A percentile compares a stretch with the other conserved stretches of the same genome.
Conservation (phyloP, 2,329 filamentous ascomycete genomes). For the Colletotrichum plurivorum region DNA sequence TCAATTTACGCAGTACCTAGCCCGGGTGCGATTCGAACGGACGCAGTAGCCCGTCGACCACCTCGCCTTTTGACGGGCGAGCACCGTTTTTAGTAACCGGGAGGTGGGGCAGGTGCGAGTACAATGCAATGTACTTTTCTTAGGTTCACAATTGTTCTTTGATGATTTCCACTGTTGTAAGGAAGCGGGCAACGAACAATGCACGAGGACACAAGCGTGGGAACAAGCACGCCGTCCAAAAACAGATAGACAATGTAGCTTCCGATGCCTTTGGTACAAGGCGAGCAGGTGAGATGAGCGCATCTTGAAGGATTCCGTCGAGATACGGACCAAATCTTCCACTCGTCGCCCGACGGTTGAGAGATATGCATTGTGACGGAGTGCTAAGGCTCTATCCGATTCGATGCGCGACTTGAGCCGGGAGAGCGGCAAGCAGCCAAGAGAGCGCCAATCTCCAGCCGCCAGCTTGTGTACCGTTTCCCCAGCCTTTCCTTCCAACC, state of each 20-base stretch:
- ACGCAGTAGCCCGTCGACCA: too few relatives aligned
- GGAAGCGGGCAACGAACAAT: neutral
- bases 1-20: too few relatives aligned
- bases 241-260: neutral
- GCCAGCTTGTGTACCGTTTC: slow-evolving; percentile 16
- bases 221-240: too few relatives aligned
- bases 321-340: slow-evolving; percentile 14
- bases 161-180: too few relatives aligned
- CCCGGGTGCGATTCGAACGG: neutral
- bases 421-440: slow-evolving; percentile 33
- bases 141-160: neutral
- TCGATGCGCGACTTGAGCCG: slow-evolving; percentile 11
- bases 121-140: neutral
- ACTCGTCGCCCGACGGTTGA: slow-evolving; percentile 20
- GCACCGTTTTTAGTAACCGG: neutral
- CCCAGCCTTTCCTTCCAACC: slow-evolving; percentile 17
- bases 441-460: slow-evolving; percentile 11
- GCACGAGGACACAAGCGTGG: too few relatives aligned
- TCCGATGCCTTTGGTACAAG: neutral
- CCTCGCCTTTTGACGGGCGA: too few relatives aligned
- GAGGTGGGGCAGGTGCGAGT: neutral
- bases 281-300: neutral
- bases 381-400: slow-evolving; percentile 7
- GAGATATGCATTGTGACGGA: slow-evolving; percentile 5
- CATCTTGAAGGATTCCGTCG: slow-evolving; percentile 11